Evolutionary conservation across 495 filamentous ascomycete species (phyloP), one percentile per base, ranked within the genome.

Genomic region (Wilcoxina mikolae): DNA sequence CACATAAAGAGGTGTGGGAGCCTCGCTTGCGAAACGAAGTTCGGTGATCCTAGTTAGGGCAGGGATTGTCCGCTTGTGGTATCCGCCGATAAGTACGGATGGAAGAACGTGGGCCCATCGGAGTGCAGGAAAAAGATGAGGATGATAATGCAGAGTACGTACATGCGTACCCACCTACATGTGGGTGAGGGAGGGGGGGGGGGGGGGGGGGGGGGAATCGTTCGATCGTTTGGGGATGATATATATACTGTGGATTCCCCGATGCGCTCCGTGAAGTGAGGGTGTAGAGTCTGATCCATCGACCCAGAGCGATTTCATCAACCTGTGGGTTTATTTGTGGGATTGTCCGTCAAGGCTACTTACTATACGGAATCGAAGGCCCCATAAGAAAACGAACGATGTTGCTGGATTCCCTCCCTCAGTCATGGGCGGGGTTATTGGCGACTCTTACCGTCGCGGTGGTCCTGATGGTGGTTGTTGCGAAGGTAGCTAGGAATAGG

Each of bases 401-500:
- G 59, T 23, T 62, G 33, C 41, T 58, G n/a, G 58, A 44, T 22
- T 33, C 18, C 5, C n/a, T n/a, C n/a, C n/a, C n/a, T n/a, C n/a
- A n/a, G 29, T 55, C 2, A 39, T 54, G 9, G 7, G 42, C 18
- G 18, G 53, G 39, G 38, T 55, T 43, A 12, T 25, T 33, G 3
- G 42, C 56, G 7, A 24, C 24, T 2, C 24, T 63, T 11, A n/a
- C 57, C 3, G 10, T 59, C 23, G 18, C 28, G 10, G 17, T 25
- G 35, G 45, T 53, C 3, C 60, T 56, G 47, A 48, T 7, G 3
- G 9, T 38, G 0, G n/a, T 59, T 22, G 53, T 64, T 27, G 18
- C 35, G 15, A 27, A 52, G 20, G 53, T 26, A 12, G 50, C 69
- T 28, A 56, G 71, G 42, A 69, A 67, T 26, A 53, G 64, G 26